Evolutionary conservation across 176 grass and related monocot genomes (phyloP).

Genomic region (Zizania latifolia): DNA sequence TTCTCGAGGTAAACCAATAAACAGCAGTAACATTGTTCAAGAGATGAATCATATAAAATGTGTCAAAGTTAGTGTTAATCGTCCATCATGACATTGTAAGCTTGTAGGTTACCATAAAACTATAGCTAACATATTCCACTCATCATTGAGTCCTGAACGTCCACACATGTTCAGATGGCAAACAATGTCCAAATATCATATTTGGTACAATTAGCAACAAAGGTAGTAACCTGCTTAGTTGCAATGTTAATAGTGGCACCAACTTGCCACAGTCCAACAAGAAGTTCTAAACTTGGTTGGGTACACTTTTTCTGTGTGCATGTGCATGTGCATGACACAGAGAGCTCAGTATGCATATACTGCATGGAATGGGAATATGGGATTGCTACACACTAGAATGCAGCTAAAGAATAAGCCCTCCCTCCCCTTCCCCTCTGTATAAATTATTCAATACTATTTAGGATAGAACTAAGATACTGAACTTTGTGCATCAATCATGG

Average conservation of each 20-base stretch:
- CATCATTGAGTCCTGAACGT: neutral
- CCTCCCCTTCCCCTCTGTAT: neutral
- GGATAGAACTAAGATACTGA: neutral
- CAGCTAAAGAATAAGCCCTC: neutral
- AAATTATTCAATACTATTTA: neutral
- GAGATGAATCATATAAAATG: neutral
- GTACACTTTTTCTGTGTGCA: neutral
- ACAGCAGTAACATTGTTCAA: neutral
- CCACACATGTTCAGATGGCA: neutral
- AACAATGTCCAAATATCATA: neutral
- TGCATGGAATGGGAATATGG: neutral
- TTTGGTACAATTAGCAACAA: neutral
- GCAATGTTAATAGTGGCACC: neutral
- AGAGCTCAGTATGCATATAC: neutral
- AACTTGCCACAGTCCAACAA: neutral
- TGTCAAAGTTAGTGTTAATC: neutral
- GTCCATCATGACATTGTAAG: neutral
- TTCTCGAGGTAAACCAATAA: neutral
- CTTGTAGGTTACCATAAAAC: neutral
- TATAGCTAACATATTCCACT: neutral
- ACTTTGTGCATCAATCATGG: neutral
- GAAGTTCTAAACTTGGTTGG: neutral
- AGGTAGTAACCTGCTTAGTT: neutral
- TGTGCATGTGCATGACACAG: too few species aligned
- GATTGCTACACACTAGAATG: neutral